Conservation (phyloP, 169 alveolate genomes). For the Plasmodium coatneyi region DNA sequence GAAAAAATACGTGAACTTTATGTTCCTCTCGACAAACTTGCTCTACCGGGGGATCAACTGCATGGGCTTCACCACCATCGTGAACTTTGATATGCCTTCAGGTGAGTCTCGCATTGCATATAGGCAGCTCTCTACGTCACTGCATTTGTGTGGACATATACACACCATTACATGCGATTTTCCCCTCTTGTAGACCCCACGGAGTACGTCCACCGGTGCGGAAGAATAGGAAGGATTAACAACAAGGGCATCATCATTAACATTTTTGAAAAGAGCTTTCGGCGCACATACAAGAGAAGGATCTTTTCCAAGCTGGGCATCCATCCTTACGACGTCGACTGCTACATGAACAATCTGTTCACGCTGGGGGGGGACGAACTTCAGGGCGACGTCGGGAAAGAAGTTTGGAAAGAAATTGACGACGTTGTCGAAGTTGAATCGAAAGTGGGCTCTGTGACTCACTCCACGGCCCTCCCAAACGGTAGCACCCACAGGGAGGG, state of each 20-base stretch:
- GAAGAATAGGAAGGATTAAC: constrained; percentile 71
- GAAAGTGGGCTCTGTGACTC: neutral
- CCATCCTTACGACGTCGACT: constrained; percentile 34
- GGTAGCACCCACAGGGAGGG: neutral
- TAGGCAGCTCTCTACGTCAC: neutral
- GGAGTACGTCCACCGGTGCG: constrained; percentile 69
- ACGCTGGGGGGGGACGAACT: constrained; percentile 7
- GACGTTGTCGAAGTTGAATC: neutral
- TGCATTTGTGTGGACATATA: neutral
- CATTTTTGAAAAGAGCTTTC: constrained; percentile 35
- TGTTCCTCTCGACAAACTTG: constrained; percentile 53
- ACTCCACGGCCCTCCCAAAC: neutral
- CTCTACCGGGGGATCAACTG: constrained; percentile 67
- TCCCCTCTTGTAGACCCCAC: constrained; percentile 1
- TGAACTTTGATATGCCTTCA: constrained; percentile 58
- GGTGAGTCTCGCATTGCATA: neutral
- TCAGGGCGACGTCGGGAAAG: neutral
- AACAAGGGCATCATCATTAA: constrained; percentile 63
- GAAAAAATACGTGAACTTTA: constrained; percentile 57
- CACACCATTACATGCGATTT: neutral
- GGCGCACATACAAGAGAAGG: constrained; percentile 5
- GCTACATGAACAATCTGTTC: constrained; percentile 61
- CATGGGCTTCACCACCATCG: constrained; percentile 55
- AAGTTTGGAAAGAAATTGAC: neutral
- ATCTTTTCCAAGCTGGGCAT: constrained; percentile 45